Conservation (phyloP, 495 filamentous ascomycete species). For the Xylaria bambusicola region DNA sequence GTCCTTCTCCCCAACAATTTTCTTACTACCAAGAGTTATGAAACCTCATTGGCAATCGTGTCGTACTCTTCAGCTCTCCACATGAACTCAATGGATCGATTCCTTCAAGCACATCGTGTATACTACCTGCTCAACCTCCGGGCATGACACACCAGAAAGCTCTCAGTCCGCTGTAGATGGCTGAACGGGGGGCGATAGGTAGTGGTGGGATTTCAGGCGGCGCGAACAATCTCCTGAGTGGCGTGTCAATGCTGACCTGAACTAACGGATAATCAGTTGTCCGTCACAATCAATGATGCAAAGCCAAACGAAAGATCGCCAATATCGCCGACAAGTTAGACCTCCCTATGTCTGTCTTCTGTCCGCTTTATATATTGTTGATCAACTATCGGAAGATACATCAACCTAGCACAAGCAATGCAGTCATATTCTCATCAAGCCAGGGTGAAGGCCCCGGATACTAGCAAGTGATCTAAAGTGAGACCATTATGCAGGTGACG, state of each 20-base stretch:
- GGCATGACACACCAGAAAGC: not conserved
- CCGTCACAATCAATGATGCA: not conserved
- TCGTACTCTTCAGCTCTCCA: not conserved
- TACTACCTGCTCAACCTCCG: not conserved
- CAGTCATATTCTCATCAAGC: too few relatives aligned
- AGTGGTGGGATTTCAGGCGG: not conserved
- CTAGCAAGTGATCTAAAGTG: not conserved
- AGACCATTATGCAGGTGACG: not conserved
- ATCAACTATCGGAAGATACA: too few relatives aligned
- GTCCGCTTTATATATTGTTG: too few relatives aligned
- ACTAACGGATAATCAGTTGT: not conserved
- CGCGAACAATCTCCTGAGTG: not conserved
- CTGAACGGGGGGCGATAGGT: not conserved
- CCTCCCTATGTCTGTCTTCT: too few relatives aligned
- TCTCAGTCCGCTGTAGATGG: not conserved
- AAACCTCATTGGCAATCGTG: not conserved
- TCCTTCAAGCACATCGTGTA: not conserved
- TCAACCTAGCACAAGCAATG: too few relatives aligned
- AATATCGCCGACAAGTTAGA: not conserved
- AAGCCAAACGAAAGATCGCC: not conserved
- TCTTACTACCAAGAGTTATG: not conserved
- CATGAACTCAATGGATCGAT: not conserved
- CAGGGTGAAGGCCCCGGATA: not conserved
- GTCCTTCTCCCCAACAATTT: not conserved
- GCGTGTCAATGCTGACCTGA: slow-evolving; percentile 8